Evolutionary conservation across 148 eudicot genomes (phyloP), one percentile per base, ranked within the genome.

Genomic region (Chenopodium suecicum): DNA sequence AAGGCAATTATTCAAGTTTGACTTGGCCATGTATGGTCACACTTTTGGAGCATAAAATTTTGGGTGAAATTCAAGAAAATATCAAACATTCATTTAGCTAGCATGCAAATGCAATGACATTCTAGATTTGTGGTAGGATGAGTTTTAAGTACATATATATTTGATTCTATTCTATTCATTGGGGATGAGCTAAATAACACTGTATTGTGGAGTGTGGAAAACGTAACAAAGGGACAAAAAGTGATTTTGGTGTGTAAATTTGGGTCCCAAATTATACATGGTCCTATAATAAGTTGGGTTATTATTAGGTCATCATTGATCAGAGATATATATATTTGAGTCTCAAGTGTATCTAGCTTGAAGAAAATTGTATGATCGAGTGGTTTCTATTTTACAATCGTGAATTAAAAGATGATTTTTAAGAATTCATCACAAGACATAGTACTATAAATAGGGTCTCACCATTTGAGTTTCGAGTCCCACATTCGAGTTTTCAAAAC

Each of bases 81-180:
- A 70, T 70, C 50, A 20, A 41, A 37, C 74, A 70, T 20, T 32
- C 25, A 70, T 6, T 37, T 72, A 54, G 60, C 20, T 13, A 4
- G 25, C 27, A 34, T 34, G 41, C 41, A 31, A 31, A 31, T 31
- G 2, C 2, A 46, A 72, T 22, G 75, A 72, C 47, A 72, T 72
- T 41, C 75, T 47, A 72, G 12, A 14, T 41, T 37, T 44, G 75
- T 44, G 56, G 75, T 72, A 11, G 75, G 75, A 47, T 72, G 75
- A 72, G 75, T 41, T 70, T 62, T 41, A 29, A 72, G 54, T 22
- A 72, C 75, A 16, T 22, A 46, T 72, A 16, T 22, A 46, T 72
- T 62, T 9, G 54, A 31, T 31, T 31, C 32, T 31, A 19, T 72
- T 46, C 12, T 44, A 44, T 41, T 22, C 29, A 41, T 72, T 72